Evolutionary conservation across 768 basidiomycete species (phyloP).

Genomic region (Russula foetens): DNA sequence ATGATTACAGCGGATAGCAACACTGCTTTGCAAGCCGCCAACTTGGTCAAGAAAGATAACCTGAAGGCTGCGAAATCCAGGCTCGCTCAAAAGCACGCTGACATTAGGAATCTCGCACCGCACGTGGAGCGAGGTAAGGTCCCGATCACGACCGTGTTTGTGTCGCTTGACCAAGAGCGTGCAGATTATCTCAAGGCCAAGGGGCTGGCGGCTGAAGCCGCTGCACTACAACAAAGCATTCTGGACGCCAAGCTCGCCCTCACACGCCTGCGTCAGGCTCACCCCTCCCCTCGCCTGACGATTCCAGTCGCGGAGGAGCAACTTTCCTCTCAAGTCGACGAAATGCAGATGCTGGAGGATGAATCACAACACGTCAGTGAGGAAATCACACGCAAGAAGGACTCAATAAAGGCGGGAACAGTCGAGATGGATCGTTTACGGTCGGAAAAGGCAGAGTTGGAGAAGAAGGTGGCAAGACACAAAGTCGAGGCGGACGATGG

Average conservation of each 20-base stretch:
- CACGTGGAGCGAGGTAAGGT: constrained; percentile 57
- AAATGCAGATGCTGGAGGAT: constrained; percentile 73
- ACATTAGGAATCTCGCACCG: constrained; percentile 56
- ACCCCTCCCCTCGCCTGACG: constrained; percentile 75
- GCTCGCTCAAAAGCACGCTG: constrained; percentile 52
- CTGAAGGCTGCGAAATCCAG: constrained; percentile 57
- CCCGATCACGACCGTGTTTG: neutral
- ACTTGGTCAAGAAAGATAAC: constrained; percentile 62
- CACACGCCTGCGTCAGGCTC: constrained; percentile 70
- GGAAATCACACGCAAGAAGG: constrained; percentile 46
- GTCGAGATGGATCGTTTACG: constrained; percentile 51
- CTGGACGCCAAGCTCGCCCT: constrained; percentile 76
- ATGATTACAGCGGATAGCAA: constrained; percentile 77
- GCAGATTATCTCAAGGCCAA: constrained; percentile 56
- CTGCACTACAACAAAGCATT: constrained; percentile 63
- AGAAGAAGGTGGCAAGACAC: constrained; percentile 54
- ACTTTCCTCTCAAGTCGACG: constrained; percentile 64
- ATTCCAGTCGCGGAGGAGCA: constrained; percentile 64
- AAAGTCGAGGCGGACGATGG: constrained; percentile 51
- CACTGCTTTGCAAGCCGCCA: constrained; percentile 47
- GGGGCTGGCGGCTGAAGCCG: constrained; percentile 43
- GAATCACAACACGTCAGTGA: constrained; percentile 47
- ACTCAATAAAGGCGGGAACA: constrained; percentile 48
- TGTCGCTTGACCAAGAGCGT: neutral
- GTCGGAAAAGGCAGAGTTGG: constrained; percentile 56